Evolutionary conservation across 768 basidiomycete genomes (phyloP).

Genomic region (Trametes cinnabarina): DNA sequence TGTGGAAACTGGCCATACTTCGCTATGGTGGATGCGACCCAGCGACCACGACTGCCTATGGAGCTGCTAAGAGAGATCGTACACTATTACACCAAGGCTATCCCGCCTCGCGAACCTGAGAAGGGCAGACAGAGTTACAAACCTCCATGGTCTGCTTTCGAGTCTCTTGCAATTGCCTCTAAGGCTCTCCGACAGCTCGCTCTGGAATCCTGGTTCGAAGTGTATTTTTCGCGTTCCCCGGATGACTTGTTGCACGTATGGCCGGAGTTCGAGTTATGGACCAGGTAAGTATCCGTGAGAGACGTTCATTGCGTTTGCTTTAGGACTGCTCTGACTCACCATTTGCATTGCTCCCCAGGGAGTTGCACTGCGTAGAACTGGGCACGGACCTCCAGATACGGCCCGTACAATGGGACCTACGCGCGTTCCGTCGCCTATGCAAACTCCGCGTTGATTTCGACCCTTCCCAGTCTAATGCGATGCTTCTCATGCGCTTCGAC

Average conservation of each 20-base stretch:
- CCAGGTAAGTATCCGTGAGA: slow-evolving; percentile 13
- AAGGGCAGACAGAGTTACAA: slow-evolving; percentile 8
- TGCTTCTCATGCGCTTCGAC: slow-evolving; percentile 18
- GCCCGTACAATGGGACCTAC: slow-evolving; percentile 10
- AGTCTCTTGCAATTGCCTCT: slow-evolving; percentile 9
- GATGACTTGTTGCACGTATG: slow-evolving; percentile 5
- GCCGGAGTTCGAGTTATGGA: slow-evolving; percentile 9
- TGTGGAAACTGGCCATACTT: background rate
- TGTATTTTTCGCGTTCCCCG: slow-evolving; percentile 7
- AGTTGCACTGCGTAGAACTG: slow-evolving; percentile 15
- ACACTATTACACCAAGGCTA: background rate
- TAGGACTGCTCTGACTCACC: too few relatives aligned
- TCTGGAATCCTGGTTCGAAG: slow-evolving; percentile 20
- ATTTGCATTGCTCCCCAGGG: background rate
- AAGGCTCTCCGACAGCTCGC: slow-evolving; percentile 8
- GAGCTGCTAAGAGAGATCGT: slow-evolving; percentile 18
- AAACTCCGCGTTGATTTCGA: slow-evolving; percentile 18
- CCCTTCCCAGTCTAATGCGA: slow-evolving; percentile 8
- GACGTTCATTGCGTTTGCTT: too few relatives aligned
- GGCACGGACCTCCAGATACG: background rate
- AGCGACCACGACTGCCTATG: slow-evolving; percentile 5
- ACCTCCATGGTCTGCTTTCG: slow-evolving; percentile 11
- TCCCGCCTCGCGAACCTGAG: background rate
- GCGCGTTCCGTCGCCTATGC: slow-evolving; percentile 8
- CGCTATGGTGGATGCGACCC: background rate